These are phyloP conservation scores for Gaertneriomyces sp. DNA, from an alignment of 192 early-diverging fungal species.

Conservation along the genomic window DNA sequence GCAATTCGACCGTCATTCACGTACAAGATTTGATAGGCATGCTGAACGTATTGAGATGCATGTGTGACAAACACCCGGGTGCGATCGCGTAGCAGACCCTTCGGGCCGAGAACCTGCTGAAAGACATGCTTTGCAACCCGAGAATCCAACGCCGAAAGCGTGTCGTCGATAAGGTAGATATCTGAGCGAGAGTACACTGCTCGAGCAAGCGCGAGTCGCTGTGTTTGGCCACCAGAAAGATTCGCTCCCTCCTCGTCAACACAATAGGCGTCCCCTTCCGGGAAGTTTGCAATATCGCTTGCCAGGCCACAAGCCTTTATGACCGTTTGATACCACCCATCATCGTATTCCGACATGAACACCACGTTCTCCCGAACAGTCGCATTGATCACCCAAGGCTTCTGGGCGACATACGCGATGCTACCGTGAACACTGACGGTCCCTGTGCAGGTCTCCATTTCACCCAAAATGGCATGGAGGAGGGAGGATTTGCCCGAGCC, in stretches of 20 bases:
- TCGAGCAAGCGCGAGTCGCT: constrained; percentile 44
- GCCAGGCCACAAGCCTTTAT: constrained; percentile 44
- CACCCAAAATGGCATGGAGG: constrained; percentile 45
- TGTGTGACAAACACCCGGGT: constrained; percentile 75
- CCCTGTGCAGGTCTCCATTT: constrained; percentile 31
- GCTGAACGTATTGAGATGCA: constrained; percentile 61
- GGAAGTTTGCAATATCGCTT: constrained; percentile 35
- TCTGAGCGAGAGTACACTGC: constrained; percentile 47
- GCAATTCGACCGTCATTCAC: constrained; percentile 25
- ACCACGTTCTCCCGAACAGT: constrained; percentile 44
- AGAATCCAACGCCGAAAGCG: constrained; percentile 43
- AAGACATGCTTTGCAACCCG: constrained; percentile 46
- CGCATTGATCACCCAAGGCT: constrained; percentile 39
- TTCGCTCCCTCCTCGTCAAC: constrained; percentile 46
- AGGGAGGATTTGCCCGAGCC: constrained; percentile 47
- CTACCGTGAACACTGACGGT: neutral
- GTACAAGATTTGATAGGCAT: constrained; percentile 58
- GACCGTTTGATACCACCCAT: constrained; percentile 37
- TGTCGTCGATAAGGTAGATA: constrained; percentile 48
- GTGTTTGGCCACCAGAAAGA: constrained; percentile 45
- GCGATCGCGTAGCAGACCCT: constrained; percentile 61
- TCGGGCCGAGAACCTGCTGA: constrained; percentile 38
- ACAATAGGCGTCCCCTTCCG: constrained; percentile 28
- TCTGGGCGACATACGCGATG: constrained; percentile 45
- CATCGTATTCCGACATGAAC: constrained; percentile 36